Evolutionary conservation across 2,329 filamentous ascomycete species (phyloP), one percentile per base, ranked within the genome.

Genomic region (Stemphylium lycopersici): DNA sequence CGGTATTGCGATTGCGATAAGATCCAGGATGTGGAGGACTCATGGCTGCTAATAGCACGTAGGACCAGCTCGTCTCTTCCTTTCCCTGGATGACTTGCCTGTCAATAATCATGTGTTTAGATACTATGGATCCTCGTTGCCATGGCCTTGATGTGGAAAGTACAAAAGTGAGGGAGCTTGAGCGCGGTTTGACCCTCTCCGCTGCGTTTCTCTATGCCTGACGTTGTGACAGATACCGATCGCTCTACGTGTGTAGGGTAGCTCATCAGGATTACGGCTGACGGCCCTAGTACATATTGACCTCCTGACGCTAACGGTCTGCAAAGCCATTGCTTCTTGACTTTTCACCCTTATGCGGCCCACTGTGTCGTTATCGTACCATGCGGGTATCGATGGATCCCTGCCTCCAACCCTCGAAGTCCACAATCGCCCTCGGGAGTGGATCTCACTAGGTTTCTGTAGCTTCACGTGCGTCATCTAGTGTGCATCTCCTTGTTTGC

Each of bases 1-100:
- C 48, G 36, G 44, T 32, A 22, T 55, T 42, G 34, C 46, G 29
- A 45, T 44, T 47, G 24, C 48, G 52, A 55, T 39, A 45, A 20
- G 20, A 48, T 11, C 11, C 40, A 31, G 29, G 50, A 53, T 52
- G 49, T 41, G 55, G 59, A 56, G 53, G 61, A 59, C 40, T 50
- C 29, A 43, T 40, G 58, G 56, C 57, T 62, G 60, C 62, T 67
- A 65, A 67, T 67, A 56, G 56, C 61, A 56, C 31, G 59, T 66
- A 63, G 60, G 58, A 55, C 48, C 54, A 62, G 62, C 56, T 59
- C 48, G 41, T 62, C 50, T 49, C 56, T 58, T 54, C 56, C 51
- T 52, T 37, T 48, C 32, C 29, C 40, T 52, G 53, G 53, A 58
- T 53, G 42, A 57, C 53, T 39, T 43, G 53, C 39, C 50, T 59